These are phyloP conservation scores for Citrus hindsii DNA, from an alignment of 345 rosid species.

Conservation along the genomic window DNA sequence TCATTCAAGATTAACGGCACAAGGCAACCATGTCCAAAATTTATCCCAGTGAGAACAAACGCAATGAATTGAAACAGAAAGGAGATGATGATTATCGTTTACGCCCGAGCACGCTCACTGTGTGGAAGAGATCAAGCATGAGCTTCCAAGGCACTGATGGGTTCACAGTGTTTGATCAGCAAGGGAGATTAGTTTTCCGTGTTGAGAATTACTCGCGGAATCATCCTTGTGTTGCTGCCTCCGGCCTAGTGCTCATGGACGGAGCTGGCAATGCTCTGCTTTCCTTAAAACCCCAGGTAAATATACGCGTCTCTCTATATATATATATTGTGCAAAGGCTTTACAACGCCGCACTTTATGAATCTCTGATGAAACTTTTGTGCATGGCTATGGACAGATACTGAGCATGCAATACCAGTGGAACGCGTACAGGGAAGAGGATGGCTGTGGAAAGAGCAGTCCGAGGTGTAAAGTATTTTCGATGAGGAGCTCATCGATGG, in stretches of 20 bases:
- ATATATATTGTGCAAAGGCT: too few relatives aligned
- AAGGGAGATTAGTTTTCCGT: conserved; percentile 39
- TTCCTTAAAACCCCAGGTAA: conserved; percentile 40
- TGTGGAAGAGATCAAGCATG: conserved; percentile 59
- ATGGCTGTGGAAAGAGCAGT: not conserved
- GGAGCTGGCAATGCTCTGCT: conserved; percentile 46
- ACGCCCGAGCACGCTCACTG: conserved; percentile 25
- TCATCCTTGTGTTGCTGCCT: not conserved
- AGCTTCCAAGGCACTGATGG: conserved; percentile 61
- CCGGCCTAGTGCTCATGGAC: conserved; percentile 49
- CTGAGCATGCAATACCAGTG: conserved; percentile 41
- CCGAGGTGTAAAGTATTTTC: conserved; percentile 29
- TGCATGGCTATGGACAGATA: conserved; percentile 15
- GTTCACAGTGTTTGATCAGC: conserved; percentile 43
- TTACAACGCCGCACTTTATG: too few relatives aligned
- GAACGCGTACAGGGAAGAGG: conserved; percentile 43
- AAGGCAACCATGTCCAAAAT: conserved; percentile 33
- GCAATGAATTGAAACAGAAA: not conserved
- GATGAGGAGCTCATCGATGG: conserved; percentile 30
- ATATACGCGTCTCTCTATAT: too few relatives aligned
- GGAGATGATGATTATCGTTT: not conserved
- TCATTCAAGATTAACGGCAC: too few relatives aligned
- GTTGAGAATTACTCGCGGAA: conserved; percentile 55
- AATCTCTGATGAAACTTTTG: not conserved
- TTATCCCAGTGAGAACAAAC: conserved; percentile 29